Evolutionary conservation across 805 yeast species (phyloP).

Genomic region (Candida namnaoensis): DNA sequence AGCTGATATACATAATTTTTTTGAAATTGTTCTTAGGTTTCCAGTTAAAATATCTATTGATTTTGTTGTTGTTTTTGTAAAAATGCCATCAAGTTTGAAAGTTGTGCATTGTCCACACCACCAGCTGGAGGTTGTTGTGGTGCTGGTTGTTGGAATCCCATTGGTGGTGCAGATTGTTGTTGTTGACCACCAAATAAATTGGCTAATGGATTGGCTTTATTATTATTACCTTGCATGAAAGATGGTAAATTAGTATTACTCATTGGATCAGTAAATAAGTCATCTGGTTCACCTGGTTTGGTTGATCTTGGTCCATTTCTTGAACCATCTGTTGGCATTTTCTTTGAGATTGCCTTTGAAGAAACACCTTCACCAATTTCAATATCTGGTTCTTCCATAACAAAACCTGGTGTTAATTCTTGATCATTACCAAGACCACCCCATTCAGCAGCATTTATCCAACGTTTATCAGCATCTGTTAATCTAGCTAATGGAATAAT

Average conservation of each 20-base stretch:
- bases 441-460: slow-evolving; percentile 90
- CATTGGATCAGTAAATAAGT: slow-evolving; percentile 19
- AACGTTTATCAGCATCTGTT: slow-evolving; percentile 88
- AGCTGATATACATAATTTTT: not conserved
- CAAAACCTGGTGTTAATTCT: slow-evolving; percentile 69
- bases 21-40: too few species aligned
- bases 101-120: slow-evolving; percentile 28
- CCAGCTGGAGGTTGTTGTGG: slow-evolving; percentile 5
- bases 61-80: slow-evolving; percentile 27
- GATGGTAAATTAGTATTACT: slow-evolving; percentile 15
- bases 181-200: slow-evolving; percentile 29
- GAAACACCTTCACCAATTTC: slow-evolving; percentile 93
- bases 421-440: slow-evolving; percentile 88
- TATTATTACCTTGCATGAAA: slow-evolving; percentile 24
- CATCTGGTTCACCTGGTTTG: slow-evolving; percentile 44
- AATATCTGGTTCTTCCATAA: slow-evolving; percentile 95
- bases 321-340: slow-evolving; percentile 86
- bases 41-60: not conserved
- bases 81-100: slow-evolving; percentile 33
- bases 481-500: slow-evolving; percentile 80
- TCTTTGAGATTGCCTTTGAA: slow-evolving; percentile 82
- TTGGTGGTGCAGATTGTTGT: slow-evolving; percentile 9
- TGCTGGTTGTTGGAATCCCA: slow-evolving; percentile 3
- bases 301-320: slow-evolving; percentile 82
- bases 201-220: slow-evolving; percentile 38